Percentiles rank a stretch among this genome's conserved stretches.
Conservation (phyloP, 805 yeast species). For the Candida anglica region DNA sequence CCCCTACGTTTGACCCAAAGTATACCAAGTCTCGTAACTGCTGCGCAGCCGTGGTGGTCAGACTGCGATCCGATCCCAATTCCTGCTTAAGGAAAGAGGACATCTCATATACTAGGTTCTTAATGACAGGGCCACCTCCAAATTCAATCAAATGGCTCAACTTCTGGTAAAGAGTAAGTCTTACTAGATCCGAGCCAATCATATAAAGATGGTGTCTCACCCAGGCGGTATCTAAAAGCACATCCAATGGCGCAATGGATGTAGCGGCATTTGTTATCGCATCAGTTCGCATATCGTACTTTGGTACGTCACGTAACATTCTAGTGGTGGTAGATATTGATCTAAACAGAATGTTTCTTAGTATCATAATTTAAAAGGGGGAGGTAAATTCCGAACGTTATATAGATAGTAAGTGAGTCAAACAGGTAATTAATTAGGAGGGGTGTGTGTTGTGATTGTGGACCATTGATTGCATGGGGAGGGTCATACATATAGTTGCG, state of each 20-base stretch:
- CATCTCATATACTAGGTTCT: constrained; percentile 29
- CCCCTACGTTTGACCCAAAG: constrained; percentile 10
- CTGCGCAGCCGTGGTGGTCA: constrained; percentile 9
- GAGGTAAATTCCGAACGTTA: too few species aligned
- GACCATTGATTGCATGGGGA: background rate
- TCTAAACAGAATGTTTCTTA: too few species aligned
- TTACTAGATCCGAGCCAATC: constrained; percentile 30
- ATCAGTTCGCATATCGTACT: background rate
- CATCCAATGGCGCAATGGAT: constrained; percentile 1
- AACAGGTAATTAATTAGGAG: too few species aligned
- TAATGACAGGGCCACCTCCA: constrained; percentile 30
- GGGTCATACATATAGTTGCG: background rate
- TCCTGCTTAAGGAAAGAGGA: constrained; percentile 28
- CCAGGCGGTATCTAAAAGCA: constrained; percentile 16
- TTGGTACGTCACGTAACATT: background rate
- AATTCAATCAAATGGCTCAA: constrained; percentile 20
- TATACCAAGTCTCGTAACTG: constrained; percentile 19
- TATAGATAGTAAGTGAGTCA: too few species aligned
- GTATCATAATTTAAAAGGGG: too few species aligned
- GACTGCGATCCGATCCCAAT: constrained; percentile 9
- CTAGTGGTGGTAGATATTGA: background rate
- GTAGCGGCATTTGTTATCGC: background rate
- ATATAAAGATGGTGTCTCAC: constrained; percentile 28
- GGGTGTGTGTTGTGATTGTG: too few species aligned
- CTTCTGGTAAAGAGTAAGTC: constrained; percentile 29